phyloP scores from a whole-genome alignment of 306 rosid genomes.

The Cotoneaster glaucophyllus region DNA sequence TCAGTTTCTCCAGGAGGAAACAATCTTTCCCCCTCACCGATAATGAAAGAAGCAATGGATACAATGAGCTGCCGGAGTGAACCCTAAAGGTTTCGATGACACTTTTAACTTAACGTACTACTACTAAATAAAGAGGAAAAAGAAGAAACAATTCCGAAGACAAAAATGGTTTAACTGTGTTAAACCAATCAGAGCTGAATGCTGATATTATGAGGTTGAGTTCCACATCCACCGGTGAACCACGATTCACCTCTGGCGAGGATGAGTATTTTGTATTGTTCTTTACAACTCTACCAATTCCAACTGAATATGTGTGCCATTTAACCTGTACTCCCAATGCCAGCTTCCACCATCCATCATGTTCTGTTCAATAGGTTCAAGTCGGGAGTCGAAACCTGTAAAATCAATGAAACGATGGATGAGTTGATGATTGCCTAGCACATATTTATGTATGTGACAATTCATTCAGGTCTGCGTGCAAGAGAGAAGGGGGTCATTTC shows the following conservation, averaged over 20 bases:
- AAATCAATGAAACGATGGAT: not conserved
- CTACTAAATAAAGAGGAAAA: not conserved
- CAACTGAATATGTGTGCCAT: constrained; percentile 56
- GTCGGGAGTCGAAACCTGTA: constrained; percentile 49
- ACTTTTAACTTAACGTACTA: not conserved
- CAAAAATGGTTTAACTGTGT: constrained; percentile 54
- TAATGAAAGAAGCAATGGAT: not conserved
- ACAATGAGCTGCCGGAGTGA: not conserved
- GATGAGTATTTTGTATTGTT: not conserved
- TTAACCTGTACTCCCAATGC: constrained; percentile 72
- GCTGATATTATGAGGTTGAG: constrained; percentile 22
- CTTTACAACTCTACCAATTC: constrained; percentile 51
- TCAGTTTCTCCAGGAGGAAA: constrained; percentile 21
- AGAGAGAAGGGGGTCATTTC: not conserved
- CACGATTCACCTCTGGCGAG: constrained; percentile 61
- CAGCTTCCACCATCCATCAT: constrained; percentile 79
- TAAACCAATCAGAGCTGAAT: constrained; percentile 40
- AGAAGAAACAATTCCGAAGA: not conserved
- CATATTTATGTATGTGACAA: not conserved
- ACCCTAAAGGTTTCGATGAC: constrained; percentile 16
- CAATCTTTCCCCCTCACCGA: not conserved
- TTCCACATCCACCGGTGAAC: constrained; percentile 60
- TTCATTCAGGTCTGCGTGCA: not conserved
- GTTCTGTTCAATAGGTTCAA: constrained; percentile 48
- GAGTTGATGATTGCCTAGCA: not conserved